Evolutionary conservation across 1,284 basidiomycete species (phyloP).

Genomic region (Tremellales sp.): DNA sequence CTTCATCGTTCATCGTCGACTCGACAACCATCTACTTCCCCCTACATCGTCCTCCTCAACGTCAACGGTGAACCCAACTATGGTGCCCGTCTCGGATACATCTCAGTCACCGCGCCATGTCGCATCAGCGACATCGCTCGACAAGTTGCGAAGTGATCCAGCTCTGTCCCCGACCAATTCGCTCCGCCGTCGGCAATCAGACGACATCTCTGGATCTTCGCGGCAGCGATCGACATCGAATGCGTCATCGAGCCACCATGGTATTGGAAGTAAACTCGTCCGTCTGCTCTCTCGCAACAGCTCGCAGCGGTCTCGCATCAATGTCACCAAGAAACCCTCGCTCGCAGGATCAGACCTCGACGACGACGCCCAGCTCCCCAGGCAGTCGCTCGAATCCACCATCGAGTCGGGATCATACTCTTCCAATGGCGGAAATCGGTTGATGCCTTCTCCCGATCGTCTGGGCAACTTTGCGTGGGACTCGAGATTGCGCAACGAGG

Average conservation of each 20-base stretch:
- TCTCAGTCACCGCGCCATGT: slow-evolving; percentile 22
- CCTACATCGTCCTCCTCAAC: slow-evolving; percentile 7
- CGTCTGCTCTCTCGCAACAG: slow-evolving; percentile 29
- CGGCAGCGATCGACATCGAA: slow-evolving; percentile 33
- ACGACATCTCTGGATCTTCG: slow-evolving; percentile 17
- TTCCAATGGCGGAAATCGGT: slow-evolving; percentile 9
- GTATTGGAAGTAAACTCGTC: slow-evolving; percentile 29
- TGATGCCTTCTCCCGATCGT: slow-evolving; percentile 13
- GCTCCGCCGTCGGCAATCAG: slow-evolving; percentile 30
- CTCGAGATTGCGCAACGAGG: slow-evolving; percentile 10
- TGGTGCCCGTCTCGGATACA: slow-evolving; percentile 12
- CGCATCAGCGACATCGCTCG: slow-evolving; percentile 25
- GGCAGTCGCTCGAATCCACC: no score
- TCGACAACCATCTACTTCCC: slow-evolving; percentile 25
- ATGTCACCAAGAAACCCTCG: slow-evolving; percentile 4
- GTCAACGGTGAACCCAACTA: not conserved
- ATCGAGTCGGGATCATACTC: slow-evolving; percentile 30
- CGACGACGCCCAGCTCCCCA: slow-evolving; percentile 20
- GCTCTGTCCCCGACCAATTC: slow-evolving; percentile 16
- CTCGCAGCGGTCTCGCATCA: slow-evolving; percentile 20
- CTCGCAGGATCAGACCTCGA: slow-evolving; percentile 11
- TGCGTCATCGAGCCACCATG: slow-evolving; percentile 25
- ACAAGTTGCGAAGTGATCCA: slow-evolving; percentile 18
- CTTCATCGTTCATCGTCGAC: slow-evolving; percentile 19
- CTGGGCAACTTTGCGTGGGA: slow-evolving; percentile 12